A percentile compares a stretch with the other conserved stretches of the same genome.
These are phyloP conservation scores for Quercus lobata DNA, from an alignment of 331 rosid genomes.

Conservation along the genomic window DNA sequence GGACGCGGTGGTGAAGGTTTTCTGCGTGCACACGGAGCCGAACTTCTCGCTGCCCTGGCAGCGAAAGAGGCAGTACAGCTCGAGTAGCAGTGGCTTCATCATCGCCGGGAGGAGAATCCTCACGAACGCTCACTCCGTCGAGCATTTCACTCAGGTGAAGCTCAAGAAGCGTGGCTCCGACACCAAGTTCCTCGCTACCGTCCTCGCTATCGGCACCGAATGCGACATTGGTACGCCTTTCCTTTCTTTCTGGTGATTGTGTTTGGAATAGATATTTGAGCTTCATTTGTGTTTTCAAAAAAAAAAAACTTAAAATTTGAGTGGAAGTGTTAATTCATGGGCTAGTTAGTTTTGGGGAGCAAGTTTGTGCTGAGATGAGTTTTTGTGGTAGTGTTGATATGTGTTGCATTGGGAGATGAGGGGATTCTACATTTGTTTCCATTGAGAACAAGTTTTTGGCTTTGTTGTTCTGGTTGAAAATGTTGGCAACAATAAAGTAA, in stretches of 20 bases:
- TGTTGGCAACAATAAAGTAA: no score
- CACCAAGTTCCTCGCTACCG: slow-evolving; percentile 75
- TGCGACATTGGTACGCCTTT: slow-evolving; percentile 65
- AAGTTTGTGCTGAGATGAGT: background rate
- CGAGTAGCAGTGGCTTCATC: slow-evolving; percentile 77
- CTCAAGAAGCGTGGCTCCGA: slow-evolving; percentile 89
- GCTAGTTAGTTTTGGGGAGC: background rate
- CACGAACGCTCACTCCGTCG: slow-evolving; percentile 86
- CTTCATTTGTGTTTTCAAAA: background rate
- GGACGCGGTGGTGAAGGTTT: slow-evolving; percentile 88
- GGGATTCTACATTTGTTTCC: background rate
- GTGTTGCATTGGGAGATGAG: background rate
- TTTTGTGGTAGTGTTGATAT: background rate
- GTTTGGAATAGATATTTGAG: background rate
- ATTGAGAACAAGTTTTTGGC: background rate
- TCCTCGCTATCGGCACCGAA: slow-evolving; percentile 81
- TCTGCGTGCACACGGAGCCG: slow-evolving; percentile 76
- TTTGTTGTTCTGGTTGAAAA: background rate
- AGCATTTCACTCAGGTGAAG: slow-evolving; percentile 75
- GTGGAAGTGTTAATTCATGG: no score
- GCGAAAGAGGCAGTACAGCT: slow-evolving; percentile 70
- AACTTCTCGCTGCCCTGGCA: slow-evolving; percentile 86
- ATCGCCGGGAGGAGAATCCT: slow-evolving; percentile 57
- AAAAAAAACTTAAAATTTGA: background rate
- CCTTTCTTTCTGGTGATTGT: background rate